Base-by-base conservation (phyloP, 139 green algal genomes). In the Chlamydomonas asymmetrica region DNA sequence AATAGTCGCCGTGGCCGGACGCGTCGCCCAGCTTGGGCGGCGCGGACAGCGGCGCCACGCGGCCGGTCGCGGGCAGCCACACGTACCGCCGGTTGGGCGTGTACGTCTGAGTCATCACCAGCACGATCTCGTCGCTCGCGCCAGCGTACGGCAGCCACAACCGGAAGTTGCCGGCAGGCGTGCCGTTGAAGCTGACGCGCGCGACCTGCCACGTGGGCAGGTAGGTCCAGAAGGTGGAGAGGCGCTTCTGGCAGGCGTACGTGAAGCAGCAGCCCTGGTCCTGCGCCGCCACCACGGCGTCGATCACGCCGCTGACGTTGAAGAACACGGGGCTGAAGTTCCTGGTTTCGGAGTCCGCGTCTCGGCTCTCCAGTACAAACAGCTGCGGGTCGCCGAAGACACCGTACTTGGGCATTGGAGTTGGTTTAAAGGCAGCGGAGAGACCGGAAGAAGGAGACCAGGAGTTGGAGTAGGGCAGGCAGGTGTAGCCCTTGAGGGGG, bases 251-350 rank as follows among this genome's bases (percentile, higher is more conserved):
- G 69, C 83, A 88, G 27, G 70, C 73, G 66, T 81, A 83, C 23
- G 57, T 52, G 45, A 89, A 89, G 80, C 86, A 91, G 83, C 86
- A 91, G 65, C 83, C 75, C 66, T 88, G 80, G 83, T 91, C 86
- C 74, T 86, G 83, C 10, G 66, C 35, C 0, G 80, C 27, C 18
- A 80, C 64, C 8, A 74, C 39, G 1, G 80, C 43, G 8, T 77
- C 81, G 22, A 80, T 35, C 22, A 64, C 32, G 57, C 75, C 71
- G 3, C 29, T 69, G 0, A 69, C 49, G 39, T 78, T 80, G 32
- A 89, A 71, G 5, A 52, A 27, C 3, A 89, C 79, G 0, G 83
- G 81, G 20, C 27, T 34, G 38, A 86, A 80, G 76, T 84, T 85
- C 52, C 79, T 72, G 49, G 54, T 49, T 81, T 91, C 83, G 6